phyloP scores from a whole-genome alignment of 345 rosid genomes.

The Mallotus nudiflorus region DNA sequence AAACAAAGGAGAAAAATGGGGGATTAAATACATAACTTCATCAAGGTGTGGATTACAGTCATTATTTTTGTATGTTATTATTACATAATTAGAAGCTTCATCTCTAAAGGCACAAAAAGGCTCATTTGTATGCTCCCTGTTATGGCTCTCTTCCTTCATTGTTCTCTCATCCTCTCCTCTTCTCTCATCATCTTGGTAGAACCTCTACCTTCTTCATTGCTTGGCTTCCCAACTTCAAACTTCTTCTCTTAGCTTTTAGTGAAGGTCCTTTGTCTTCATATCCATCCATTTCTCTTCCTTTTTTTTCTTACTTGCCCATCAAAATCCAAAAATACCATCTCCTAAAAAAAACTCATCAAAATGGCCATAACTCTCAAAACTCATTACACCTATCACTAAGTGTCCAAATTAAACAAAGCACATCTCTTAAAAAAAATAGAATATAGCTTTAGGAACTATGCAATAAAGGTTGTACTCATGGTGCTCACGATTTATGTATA shows the following conservation, averaged over 20 bases:
- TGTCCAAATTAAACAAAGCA: background rate
- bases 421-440: background rate
- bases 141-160: conserved; percentile 12
- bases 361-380: background rate
- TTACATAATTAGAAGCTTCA: background rate
- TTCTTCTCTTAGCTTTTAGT: conserved; percentile 26
- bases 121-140: conserved; percentile 16
- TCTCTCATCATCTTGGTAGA: conserved; percentile 15
- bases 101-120: conserved; percentile 12
- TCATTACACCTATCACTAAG: background rate
- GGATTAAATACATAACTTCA: conserved; percentile 14
- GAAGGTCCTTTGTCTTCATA: conserved; percentile 22
- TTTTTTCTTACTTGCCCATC: conserved; percentile 20
- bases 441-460: conserved; percentile 1
- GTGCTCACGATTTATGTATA: background rate
- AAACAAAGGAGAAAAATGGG: background rate
- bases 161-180: conserved; percentile 21
- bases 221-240: conserved; percentile 34
- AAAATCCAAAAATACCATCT: conserved; percentile 1
- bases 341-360: background rate
- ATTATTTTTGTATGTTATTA: conserved; percentile 13
- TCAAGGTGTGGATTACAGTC: conserved; percentile 15
- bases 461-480: background rate
- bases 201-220: conserved; percentile 24
- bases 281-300: conserved; percentile 15